Base-by-base conservation (phyloP, 257 asterid species). In the Voacanga thouarsii region DNA sequence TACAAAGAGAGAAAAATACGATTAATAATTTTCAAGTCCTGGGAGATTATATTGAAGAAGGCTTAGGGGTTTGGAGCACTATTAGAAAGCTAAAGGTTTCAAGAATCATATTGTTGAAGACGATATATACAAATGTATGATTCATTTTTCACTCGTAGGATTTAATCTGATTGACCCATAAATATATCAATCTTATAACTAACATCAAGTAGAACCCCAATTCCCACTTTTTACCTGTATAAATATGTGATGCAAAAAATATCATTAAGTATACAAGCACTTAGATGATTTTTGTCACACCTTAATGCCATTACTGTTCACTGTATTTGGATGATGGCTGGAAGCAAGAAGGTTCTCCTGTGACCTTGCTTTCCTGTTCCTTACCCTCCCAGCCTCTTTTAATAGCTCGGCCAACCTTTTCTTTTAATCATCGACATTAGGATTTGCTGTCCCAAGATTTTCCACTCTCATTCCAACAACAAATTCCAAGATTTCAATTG, bases 361-460 rank as follows among this genome's bases (percentile, higher is more conserved):
- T 72, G 98, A 94, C 73, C 93, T 88, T 83, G 89, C 89, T 81
- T 91, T 94, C 53, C 96, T 82, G 81, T 78, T 91, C 63, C 98
- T 89, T 23, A 75, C 96, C 78, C 92, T 81, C 51, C 97, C 97
- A 0, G 91, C 94, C 85, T 94, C 97, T 84, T 92, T 94, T 69
- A 94, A 78, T 44, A 94, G 89, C 88, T 92, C 97, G 0, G 89
- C 90, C 86, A 94, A 63, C 89, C 98, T 90, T 89, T 84, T 94
- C 87, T 91, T 94, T 85, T 94, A 97, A 37, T 94, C 98, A 12
- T 89, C 94, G 43, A 94, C 94, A 0, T 94, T 97, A 60, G 98
- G 97, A 88, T 94, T 94, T 45, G 98, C 98, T 75, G 98, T 92
- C 82, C 98, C 98, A 26, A 94, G 97, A 90, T 92, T 94, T 84